phyloP scores from a whole-genome alignment of 352 stramenopile genomes.

The Pythium periplocum region DNA sequence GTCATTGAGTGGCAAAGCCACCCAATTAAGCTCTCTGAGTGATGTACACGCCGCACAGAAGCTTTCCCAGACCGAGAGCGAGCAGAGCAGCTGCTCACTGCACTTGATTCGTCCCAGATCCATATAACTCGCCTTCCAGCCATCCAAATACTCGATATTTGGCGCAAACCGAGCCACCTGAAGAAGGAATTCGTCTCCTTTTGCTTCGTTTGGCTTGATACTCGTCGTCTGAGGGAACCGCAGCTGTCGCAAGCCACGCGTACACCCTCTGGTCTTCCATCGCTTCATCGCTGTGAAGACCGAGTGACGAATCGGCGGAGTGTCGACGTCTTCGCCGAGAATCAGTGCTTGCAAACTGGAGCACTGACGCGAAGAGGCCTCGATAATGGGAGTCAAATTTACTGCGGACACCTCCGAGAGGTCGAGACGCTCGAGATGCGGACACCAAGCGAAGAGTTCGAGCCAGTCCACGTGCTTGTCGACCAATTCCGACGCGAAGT shows the following conservation, averaged over 20 bases:
- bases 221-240: conserved; percentile 3
- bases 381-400: conserved; percentile 5
- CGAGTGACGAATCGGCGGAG: background rate
- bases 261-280: background rate
- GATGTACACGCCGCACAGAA: background rate
- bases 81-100: conserved; percentile 4
- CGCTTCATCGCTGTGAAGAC: conserved; percentile 5
- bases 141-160: background rate
- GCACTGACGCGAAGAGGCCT: conserved; percentile 5
- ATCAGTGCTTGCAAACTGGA: conserved; percentile 3
- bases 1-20: conserved; percentile 12
- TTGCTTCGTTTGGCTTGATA: too few species aligned
- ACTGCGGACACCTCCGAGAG: conserved; percentile 6
- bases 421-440: conserved; percentile 15
- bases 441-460: conserved; percentile 3
- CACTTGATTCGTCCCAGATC: background rate
- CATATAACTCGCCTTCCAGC: conserved; percentile 9
- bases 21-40: conserved; percentile 8
- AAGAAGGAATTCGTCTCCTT: background rate
- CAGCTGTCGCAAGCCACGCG: conserved; percentile 8
- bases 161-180: conserved; percentile 1
- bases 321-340: background rate
- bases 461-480: background rate
- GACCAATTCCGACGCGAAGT: background rate
- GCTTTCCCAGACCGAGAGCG: conserved; percentile 1